Evolutionary conservation across 306 rosid genomes (phyloP).

Genomic region (Gastrolobium villosum): DNA sequence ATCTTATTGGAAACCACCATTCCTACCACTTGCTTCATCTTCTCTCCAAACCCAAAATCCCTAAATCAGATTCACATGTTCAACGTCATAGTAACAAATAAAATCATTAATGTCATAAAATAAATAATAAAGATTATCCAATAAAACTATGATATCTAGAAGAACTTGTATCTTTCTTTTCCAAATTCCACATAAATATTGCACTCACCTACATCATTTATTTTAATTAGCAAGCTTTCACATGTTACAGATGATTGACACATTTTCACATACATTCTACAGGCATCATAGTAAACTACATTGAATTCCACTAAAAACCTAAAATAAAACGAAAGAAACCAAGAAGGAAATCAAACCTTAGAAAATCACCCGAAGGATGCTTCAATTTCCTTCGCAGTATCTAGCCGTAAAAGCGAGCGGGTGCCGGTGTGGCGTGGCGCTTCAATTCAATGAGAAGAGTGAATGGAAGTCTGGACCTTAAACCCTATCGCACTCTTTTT

Average conservation of each 20-base stretch:
- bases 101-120: not conserved
- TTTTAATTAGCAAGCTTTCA: not conserved
- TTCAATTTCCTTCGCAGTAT: not conserved
- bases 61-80: slow-evolving; percentile 36
- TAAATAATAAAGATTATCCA: not conserved
- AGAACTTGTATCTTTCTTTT: no score
- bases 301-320: not conserved
- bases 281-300: not conserved
- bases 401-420: not conserved
- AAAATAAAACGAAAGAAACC: not conserved
- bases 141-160: not conserved
- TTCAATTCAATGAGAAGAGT: not conserved
- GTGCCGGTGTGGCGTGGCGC: not conserved
- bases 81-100: slow-evolving; percentile 3
- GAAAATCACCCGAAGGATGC: not conserved
- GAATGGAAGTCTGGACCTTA: not conserved
- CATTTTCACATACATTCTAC: not conserved
- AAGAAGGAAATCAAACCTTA: not conserved
- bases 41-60: slow-evolving; percentile 38
- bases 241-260: not conserved
- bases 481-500: not conserved
- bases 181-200: no score
- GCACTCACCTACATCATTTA: no score
- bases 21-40: slow-evolving; percentile 92
- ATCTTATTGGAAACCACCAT: slow-evolving; percentile 95